Evolutionary conservation across 352 stramenopile genomes (phyloP).

Genomic region (Phytophthora melonis): DNA sequence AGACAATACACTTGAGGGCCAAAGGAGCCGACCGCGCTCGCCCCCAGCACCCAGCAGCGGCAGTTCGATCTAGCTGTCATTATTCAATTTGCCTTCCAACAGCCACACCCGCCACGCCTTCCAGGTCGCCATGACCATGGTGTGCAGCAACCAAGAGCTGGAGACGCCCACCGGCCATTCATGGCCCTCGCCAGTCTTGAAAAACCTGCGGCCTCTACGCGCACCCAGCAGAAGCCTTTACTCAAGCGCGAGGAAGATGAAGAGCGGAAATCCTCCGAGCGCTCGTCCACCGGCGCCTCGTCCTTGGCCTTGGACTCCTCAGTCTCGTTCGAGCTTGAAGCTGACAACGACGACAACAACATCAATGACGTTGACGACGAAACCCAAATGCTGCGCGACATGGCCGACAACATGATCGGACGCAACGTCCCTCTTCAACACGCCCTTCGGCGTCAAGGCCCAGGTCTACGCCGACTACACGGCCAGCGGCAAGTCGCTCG

Average conservation of each 20-base stretch:
- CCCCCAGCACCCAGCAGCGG: slow-evolving; percentile 3
- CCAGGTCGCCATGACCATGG: slow-evolving; percentile 18
- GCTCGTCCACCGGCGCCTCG: slow-evolving; percentile 22
- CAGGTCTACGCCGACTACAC: slow-evolving; percentile 96
- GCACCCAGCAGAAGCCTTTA: slow-evolving; percentile 21
- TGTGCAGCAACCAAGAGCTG: slow-evolving; percentile 32
- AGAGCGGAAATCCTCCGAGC: slow-evolving; percentile 20
- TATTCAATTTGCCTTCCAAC: slow-evolving; percentile 24
- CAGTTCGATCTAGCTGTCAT: slow-evolving; percentile 9
- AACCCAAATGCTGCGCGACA: slow-evolving; percentile 38
- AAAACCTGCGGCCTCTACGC: slow-evolving; percentile 23
- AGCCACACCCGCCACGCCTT: background rate
- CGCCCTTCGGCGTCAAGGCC: slow-evolving; percentile 76
- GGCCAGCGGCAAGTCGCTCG: slow-evolving; percentile 88
- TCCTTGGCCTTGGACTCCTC: slow-evolving; percentile 31
- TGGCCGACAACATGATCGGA: slow-evolving; percentile 64
- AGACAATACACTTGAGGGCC: background rate
- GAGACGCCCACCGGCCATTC: slow-evolving; percentile 11
- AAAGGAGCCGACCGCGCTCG: background rate
- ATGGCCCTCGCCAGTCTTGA: slow-evolving; percentile 22
- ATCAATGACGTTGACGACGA: slow-evolving; percentile 8
- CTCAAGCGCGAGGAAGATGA: slow-evolving; percentile 8
- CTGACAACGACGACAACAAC: background rate
- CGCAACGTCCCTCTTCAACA: slow-evolving; percentile 54
- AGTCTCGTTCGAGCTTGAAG: slow-evolving; percentile 24